These are phyloP conservation scores for Paraglomus brasilianum DNA, from an alignment of 192 early-diverging fungal species.

Conservation along the genomic window DNA sequence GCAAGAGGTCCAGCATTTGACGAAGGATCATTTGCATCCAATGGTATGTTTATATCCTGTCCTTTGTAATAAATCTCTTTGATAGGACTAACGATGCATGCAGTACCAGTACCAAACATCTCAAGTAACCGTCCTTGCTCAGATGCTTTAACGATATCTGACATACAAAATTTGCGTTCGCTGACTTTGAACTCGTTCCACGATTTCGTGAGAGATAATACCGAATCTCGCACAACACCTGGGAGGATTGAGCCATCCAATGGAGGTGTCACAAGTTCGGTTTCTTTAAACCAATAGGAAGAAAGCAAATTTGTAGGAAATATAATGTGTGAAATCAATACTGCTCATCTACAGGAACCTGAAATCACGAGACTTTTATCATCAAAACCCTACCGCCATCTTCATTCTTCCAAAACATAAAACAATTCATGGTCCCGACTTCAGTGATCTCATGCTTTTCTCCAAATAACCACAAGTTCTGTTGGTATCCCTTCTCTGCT, in stretches of 20 bases:
- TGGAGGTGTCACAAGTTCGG: conserved; percentile 85
- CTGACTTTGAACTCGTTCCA: conserved; percentile 90
- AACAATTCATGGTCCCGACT: conserved; percentile 98
- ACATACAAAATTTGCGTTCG: conserved; percentile 83
- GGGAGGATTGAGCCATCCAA: conserved; percentile 95
- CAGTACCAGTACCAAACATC: conserved; percentile 95
- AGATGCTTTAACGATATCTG: conserved; percentile 68
- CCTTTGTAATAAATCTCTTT: conserved; percentile 80
- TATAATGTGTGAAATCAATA: not conserved
- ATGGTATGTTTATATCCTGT: conserved; percentile 77
- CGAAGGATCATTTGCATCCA: conserved; percentile 76
- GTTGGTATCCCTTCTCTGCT: conserved; percentile 84
- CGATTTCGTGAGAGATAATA: conserved; percentile 68
- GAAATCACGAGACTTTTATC: not conserved
- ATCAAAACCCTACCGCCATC: conserved; percentile 49
- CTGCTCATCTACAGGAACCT: not conserved
- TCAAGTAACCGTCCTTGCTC: conserved; percentile 82
- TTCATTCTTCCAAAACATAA: conserved; percentile 85
- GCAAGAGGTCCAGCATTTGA: conserved; percentile 86
- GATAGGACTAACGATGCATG: conserved; percentile 93
- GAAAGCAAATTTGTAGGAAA: not conserved
- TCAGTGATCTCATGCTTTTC: conserved; percentile 83
- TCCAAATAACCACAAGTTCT: conserved; percentile 96
- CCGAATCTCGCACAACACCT: conserved; percentile 93
- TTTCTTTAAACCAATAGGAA: conserved; percentile 41